These are phyloP conservation scores for Ceratocystis lukuohia DNA, from an alignment of 2,329 filamentous ascomycete species.

Conservation along the genomic window DNA sequence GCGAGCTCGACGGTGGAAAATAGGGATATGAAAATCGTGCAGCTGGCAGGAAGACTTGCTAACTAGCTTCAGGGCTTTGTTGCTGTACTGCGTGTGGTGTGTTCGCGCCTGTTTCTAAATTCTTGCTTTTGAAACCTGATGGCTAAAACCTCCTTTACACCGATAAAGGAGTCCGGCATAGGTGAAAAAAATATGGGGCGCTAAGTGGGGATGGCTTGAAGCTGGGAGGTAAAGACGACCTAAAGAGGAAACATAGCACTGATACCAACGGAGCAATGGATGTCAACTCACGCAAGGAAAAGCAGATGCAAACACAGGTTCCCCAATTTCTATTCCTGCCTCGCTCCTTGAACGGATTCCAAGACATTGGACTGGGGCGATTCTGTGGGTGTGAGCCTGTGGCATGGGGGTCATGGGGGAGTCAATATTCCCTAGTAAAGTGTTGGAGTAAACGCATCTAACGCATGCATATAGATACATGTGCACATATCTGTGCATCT, in stretches of 20 bases:
- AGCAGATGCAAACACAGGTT: background rate
- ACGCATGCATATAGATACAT: background rate
- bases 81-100: background rate
- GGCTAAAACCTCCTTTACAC: constrained; percentile 1
- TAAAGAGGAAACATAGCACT: background rate
- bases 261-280: constrained; percentile 1
- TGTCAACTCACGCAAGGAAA: background rate
- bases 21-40: background rate
- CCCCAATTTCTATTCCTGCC: background rate
- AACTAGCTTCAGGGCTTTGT: background rate
- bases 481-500: background rate
- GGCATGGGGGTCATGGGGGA: background rate
- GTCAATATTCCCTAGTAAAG: background rate
- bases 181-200: background rate
- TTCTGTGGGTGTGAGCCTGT: background rate
- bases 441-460: background rate
- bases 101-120: background rate
- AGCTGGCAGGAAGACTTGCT: background rate
- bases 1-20: background rate
- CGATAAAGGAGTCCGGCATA: background rate
- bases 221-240: background rate
- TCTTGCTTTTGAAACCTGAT: background rate
- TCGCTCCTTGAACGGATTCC: background rate
- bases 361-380: background rate
- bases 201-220: background rate